Evolutionary conservation across 331 rosid species (phyloP), one percentile per base, ranked within the genome.

Genomic region (Pyrus hybrid): DNA sequence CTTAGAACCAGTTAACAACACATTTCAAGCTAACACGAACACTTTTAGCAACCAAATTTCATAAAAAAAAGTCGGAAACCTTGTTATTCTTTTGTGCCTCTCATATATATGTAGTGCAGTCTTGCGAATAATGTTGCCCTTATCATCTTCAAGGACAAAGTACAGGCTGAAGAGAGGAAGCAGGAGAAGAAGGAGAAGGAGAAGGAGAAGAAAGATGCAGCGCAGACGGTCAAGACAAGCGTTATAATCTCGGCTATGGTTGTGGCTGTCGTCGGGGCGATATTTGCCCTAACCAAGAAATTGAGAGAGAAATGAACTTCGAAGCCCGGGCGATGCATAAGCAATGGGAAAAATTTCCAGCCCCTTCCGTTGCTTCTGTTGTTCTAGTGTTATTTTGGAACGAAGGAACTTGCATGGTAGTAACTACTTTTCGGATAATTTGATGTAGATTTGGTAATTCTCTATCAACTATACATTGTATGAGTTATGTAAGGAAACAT

Each of bases 221-320:
- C 75, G 64, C 85, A 84, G 65, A 72, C 87, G 51, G 35, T 88
- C 23, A 89, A 91, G 77, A 87, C 82, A 32, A 77, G 91, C 10
- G 58, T 89, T 56, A 75, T 91, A 49, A 74, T 88, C 62, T 88
- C 90, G 23, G 84, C 83, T 41, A 72, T 87, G 76, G 12, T 81
- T 16, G 91, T 88, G 68, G 93, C 88, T 49, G 56, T 87, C 69
- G 85, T 76, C 1, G 93, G 88, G 51, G 89, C 84, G 2, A 83
- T 85, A 60, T 77, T 86, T 45, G 91, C 86, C 71, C 67, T 91
- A 32, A 68, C 90, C 79, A 85, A 88, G 83, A 89, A 89, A 67
- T 67, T 87, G 60, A 87, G 77, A 57, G 88, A 88, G 85, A 90
- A 88, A 81, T 71, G 73, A 72, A 65, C 14, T 21, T 5, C n/a